A percentile compares a stretch with the other conserved stretches of the same genome.
Evolutionary conservation across 2,329 filamentous ascomycete genomes (phyloP).

Genomic region (Aspergillus sp.): DNA sequence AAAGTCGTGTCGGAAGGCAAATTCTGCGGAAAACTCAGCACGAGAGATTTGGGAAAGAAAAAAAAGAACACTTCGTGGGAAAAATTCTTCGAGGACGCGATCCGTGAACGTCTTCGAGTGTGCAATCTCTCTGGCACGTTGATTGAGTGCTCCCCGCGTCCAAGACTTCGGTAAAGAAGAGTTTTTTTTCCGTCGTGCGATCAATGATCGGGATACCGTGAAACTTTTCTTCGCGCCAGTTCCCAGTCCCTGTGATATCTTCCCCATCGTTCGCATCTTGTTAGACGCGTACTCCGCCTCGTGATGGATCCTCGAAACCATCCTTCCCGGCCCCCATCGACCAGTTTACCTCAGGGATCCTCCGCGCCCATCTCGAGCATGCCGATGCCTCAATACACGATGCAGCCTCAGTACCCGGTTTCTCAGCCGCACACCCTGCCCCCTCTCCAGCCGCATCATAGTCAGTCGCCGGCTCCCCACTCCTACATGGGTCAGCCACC

Average conservation of each 20-base stretch:
- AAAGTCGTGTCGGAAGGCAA: slow-evolving; percentile 17
- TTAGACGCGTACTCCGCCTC: slow-evolving; percentile 18
- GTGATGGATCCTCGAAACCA: slow-evolving; percentile 46
- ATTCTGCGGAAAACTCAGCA: not conserved
- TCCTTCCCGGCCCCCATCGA: slow-evolving; percentile 45
- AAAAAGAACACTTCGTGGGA: slow-evolving; percentile 3
- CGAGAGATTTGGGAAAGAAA: slow-evolving; percentile 15
- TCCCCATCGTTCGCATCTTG: slow-evolving; percentile 14
- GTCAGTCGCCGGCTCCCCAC: slow-evolving; percentile 44
- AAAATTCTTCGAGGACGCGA: slow-evolving; percentile 15
- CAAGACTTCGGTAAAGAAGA: slow-evolving; percentile 14
- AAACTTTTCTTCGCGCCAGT: slow-evolving; percentile 19
- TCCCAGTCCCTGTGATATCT: slow-evolving; percentile 13
- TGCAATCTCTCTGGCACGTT: slow-evolving; percentile 9
- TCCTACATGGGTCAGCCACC: slow-evolving; percentile 43
- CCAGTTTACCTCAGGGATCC: slow-evolving; percentile 45
- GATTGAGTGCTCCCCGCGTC: slow-evolving; percentile 12
- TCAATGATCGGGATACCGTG: slow-evolving; percentile 39
- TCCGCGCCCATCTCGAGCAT: slow-evolving; percentile 47
- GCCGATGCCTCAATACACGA: slow-evolving; percentile 48
- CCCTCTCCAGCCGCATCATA: slow-evolving; percentile 47
- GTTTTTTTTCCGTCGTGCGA: slow-evolving; percentile 23
- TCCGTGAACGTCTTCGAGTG: slow-evolving; percentile 14
- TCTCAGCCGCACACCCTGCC: slow-evolving; percentile 47
- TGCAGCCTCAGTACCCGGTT: slow-evolving; percentile 46